phyloP scores from a whole-genome alignment of 805 yeast species.

The Cyberlindnera euphorbiiphila region DNA sequence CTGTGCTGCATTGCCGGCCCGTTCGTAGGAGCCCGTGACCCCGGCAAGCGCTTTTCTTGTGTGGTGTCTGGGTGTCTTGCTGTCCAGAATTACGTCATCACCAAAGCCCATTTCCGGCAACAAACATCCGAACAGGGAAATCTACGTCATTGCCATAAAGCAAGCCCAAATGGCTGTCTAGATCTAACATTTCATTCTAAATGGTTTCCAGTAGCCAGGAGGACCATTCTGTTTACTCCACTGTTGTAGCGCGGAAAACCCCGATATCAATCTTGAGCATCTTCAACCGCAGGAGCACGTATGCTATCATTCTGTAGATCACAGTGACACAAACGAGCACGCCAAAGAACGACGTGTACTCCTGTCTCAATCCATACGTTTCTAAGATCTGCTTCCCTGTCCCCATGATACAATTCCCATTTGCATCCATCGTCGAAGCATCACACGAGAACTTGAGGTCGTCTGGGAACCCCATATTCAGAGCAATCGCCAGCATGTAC shows the following conservation, averaged over 20 bases:
- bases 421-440: constrained; percentile 28
- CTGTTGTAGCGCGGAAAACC: constrained; percentile 6
- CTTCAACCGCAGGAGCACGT: constrained; percentile 19
- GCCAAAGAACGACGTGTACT: constrained; percentile 34
- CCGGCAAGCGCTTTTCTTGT: no score
- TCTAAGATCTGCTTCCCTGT: constrained; percentile 55
- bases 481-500: constrained; percentile 56
- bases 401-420: constrained; percentile 43
- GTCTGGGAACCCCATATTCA: constrained; percentile 48
- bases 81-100: no score
- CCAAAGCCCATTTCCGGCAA: no score
- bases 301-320: constrained; percentile 41
- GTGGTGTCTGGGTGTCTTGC: no score
- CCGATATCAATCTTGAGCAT: constrained; percentile 22
- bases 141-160: no score
- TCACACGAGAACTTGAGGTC: constrained; percentile 50
- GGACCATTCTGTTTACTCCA: neutral
- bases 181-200: no score
- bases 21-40: no score
- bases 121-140: no score
- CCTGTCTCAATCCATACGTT: constrained; percentile 36
- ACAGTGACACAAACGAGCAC: constrained; percentile 38
- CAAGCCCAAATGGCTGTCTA: no score
- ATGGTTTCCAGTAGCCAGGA: no score
- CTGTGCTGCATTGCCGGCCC: no score